Evolutionary conservation across 1,139 yeast species (phyloP).

Genomic region (Kazachstania sp.): DNA sequence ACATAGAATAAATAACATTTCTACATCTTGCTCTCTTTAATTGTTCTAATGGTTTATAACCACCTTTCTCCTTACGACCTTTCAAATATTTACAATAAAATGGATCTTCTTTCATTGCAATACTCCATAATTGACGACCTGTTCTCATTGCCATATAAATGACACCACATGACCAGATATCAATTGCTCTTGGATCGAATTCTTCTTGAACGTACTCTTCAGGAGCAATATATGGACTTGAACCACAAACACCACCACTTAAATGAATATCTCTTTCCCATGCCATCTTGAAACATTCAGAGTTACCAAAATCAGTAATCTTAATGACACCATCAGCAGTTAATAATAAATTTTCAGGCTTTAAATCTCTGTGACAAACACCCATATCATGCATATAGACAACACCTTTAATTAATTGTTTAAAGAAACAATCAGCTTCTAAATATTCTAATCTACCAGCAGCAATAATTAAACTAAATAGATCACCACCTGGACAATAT

Average conservation of each 20-base stretch:
- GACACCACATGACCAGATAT: slow-evolving; percentile 95
- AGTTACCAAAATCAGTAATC: slow-evolving; percentile 92
- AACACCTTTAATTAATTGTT: slow-evolving; percentile 84
- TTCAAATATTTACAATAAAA: slow-evolving; percentile 64
- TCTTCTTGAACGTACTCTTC: slow-evolving; percentile 72
- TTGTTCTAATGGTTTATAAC: slow-evolving; percentile 84
- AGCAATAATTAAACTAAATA: slow-evolving; percentile 76
- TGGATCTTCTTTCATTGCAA: slow-evolving; percentile 74
- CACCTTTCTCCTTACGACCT: slow-evolving; percentile 70
- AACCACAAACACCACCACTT: slow-evolving; percentile 77
- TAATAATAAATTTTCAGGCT: slow-evolving; percentile 82
- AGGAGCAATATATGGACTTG: slow-evolving; percentile 93
- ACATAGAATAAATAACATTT: slow-evolving; percentile 81
- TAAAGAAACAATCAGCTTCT: slow-evolving; percentile 94
- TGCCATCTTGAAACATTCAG: slow-evolving; percentile 93
- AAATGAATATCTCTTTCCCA: slow-evolving; percentile 87
- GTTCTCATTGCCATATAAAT: slow-evolving; percentile 98
- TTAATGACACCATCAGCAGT: slow-evolving; percentile 75
- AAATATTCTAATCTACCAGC: slow-evolving; percentile 74
- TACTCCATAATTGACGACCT: slow-evolving; percentile 87
- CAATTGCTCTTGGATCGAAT: slow-evolving; percentile 87
- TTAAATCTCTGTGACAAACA: slow-evolving; percentile 88
- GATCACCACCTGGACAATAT: slow-evolving; percentile 90
- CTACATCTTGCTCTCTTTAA: slow-evolving; percentile 79
- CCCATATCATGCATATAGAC: slow-evolving; percentile 97